Conservation (phyloP, 108 stramenopile species). For the Mayamaea pseudoterrestris region DNA sequence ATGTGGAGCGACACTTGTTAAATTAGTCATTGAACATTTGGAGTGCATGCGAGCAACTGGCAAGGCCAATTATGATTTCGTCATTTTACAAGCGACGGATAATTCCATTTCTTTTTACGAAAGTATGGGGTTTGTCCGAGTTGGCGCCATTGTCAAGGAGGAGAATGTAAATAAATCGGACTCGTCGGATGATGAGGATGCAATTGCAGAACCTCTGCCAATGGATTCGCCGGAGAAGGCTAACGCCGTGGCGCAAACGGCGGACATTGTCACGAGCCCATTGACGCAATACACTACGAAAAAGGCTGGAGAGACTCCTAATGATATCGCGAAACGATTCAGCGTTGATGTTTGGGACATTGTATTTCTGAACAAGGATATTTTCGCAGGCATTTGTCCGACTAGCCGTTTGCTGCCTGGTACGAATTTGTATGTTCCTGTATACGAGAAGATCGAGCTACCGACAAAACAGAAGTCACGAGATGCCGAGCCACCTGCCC, state of each 20-base stretch:
- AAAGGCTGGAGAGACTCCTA: slow-evolving; percentile 44
- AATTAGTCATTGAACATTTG: slow-evolving; percentile 67
- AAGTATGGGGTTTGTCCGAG: slow-evolving; percentile 73
- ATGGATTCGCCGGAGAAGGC: slow-evolving; percentile 16
- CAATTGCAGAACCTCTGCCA: slow-evolving; percentile 9
- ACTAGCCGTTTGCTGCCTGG: slow-evolving; percentile 46
- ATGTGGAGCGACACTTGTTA: slow-evolving; percentile 60
- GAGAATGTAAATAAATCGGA: slow-evolving; percentile 10
- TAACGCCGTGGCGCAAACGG: slow-evolving; percentile 12
- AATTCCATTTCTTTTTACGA: slow-evolving; percentile 88
- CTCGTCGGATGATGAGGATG: not conserved
- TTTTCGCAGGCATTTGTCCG: slow-evolving; percentile 32
- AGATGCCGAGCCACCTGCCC: not conserved
- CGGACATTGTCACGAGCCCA: slow-evolving; percentile 36
- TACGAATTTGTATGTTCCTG: slow-evolving; percentile 52
- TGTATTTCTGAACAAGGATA: slow-evolving; percentile 57
- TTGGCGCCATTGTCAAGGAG: slow-evolving; percentile 41
- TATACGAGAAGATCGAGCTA: not conserved
- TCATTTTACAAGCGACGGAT: slow-evolving; percentile 81
- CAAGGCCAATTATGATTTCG: slow-evolving; percentile 69
- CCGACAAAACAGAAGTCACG: not conserved
- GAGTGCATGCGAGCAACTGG: slow-evolving; percentile 41
- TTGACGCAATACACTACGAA: slow-evolving; percentile 26
- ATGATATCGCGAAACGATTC: slow-evolving; percentile 46
- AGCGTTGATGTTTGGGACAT: slow-evolving; percentile 69